phyloP scores from a whole-genome alignment of 176 grass and related monocot genomes.

The Poa annua region DNA sequence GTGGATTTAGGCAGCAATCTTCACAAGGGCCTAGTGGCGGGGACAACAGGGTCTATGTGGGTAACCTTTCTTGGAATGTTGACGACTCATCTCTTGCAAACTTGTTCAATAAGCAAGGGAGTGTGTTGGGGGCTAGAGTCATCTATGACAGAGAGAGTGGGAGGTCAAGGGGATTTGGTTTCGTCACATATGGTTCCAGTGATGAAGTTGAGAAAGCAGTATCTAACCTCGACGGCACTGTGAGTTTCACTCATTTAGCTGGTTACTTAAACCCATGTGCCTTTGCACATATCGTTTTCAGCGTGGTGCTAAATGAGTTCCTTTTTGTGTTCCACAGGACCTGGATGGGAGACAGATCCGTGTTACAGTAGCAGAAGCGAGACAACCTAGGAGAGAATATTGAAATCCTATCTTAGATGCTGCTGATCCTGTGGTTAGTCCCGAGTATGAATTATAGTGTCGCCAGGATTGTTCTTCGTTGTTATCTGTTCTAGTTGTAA shows the following conservation, averaged over 20 bases:
- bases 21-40: constrained; percentile 38
- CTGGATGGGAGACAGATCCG: constrained; percentile 23
- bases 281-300: not conserved
- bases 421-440: not conserved
- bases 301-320: constrained; percentile 23
- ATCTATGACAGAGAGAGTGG: constrained; percentile 86
- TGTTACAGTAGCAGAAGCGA: constrained; percentile 36
- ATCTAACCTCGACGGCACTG: constrained; percentile 68
- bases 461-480: not conserved
- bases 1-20: constrained; percentile 27
- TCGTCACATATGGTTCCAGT: constrained; percentile 62
- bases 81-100: constrained; percentile 72
- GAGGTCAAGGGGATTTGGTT: constrained; percentile 84
- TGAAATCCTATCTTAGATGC: constrained; percentile 39
- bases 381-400: constrained; percentile 55
- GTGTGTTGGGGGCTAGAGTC: constrained; percentile 72
- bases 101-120: constrained; percentile 74
- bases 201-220: constrained; percentile 78
- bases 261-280: not conserved
- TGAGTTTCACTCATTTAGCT: constrained; percentile 48
- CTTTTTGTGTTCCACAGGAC: not conserved
- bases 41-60: constrained; percentile 69
- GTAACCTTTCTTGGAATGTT: constrained; percentile 83
- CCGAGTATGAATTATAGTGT: not conserved
- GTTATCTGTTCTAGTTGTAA: constrained; percentile 17